Conservation (phyloP, 345 rosid genomes). For the Aethionema arabicum region DNA sequence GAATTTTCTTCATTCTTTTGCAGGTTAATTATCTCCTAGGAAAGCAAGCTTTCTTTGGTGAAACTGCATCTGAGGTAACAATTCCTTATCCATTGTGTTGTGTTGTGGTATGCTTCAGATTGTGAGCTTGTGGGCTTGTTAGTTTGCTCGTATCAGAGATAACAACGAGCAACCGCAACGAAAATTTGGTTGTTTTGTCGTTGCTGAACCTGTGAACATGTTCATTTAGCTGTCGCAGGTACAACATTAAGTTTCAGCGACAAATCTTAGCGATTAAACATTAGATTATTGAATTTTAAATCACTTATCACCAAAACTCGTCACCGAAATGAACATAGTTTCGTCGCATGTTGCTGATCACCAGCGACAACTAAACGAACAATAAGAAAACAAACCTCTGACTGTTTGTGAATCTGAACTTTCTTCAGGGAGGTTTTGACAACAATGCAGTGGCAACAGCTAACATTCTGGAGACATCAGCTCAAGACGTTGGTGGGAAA, state of each 20-base stretch:
- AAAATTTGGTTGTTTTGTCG: no score
- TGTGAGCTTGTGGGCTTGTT: not conserved
- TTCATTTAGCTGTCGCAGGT: no score
- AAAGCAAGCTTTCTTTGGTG: constrained; percentile 69
- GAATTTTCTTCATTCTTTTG: not conserved
- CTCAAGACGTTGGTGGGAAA: constrained; percentile 48
- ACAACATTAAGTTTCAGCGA: no score
- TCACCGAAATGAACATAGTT: no score
- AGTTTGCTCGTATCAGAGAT: no score
- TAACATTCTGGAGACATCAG: constrained; percentile 64
- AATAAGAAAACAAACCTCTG: not conserved
- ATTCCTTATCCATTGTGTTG: not conserved
- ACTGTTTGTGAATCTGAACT: constrained; percentile 10
- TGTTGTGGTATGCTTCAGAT: not conserved
- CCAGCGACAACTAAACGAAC: no score
- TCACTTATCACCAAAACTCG: no score
- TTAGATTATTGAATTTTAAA: no score
- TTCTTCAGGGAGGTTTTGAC: constrained; percentile 82
- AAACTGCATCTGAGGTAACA: constrained; percentile 77
- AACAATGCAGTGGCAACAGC: constrained; percentile 73
- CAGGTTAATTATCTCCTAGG: constrained; percentile 91
- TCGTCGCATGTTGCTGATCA: no score
- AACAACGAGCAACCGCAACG: no score
- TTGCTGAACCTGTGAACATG: no score
- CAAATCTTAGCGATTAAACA: no score